Evolutionary conservation across 2,329 filamentous ascomycete genomes (phyloP).

Genomic region (Penicillium sp.): DNA sequence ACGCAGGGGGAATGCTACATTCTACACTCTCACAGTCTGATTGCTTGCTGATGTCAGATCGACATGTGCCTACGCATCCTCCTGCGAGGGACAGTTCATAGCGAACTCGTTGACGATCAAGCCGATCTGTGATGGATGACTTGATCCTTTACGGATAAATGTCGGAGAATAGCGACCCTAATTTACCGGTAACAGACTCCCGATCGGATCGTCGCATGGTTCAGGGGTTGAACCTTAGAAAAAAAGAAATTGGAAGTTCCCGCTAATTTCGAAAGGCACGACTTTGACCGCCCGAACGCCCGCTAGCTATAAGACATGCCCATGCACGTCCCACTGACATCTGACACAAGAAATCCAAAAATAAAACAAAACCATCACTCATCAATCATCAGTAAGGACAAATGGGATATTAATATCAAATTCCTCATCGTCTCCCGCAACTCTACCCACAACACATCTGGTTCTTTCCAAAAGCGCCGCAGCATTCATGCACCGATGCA

Average conservation of each 20-base stretch:
- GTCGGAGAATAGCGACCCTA: neutral
- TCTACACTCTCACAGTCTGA: neutral
- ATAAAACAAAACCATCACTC: neutral
- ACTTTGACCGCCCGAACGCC: no score
- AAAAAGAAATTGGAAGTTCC: neutral
- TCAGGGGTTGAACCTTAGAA: neutral
- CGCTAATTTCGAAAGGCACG: no score
- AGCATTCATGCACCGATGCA: conserved; percentile 31
- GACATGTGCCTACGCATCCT: neutral
- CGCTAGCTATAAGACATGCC: neutral
- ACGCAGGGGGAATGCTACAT: conserved; percentile 5
- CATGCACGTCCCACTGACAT: neutral
- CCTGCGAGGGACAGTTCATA: neutral
- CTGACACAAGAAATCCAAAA: no score
- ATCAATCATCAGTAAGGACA: neutral
- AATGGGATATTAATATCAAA: conserved; percentile 51
- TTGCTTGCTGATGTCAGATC: neutral
- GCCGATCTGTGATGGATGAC: neutral
- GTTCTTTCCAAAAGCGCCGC: conserved; percentile 36
- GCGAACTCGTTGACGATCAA: neutral
- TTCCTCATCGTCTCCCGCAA: conserved; percentile 41
- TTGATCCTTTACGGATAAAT: neutral
- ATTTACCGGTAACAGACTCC: neutral
- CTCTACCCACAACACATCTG: conserved; percentile 43
- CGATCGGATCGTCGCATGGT: neutral